phyloP scores from a whole-genome alignment of 495 filamentous ascomycete species.

The Daldinia loculata region DNA sequence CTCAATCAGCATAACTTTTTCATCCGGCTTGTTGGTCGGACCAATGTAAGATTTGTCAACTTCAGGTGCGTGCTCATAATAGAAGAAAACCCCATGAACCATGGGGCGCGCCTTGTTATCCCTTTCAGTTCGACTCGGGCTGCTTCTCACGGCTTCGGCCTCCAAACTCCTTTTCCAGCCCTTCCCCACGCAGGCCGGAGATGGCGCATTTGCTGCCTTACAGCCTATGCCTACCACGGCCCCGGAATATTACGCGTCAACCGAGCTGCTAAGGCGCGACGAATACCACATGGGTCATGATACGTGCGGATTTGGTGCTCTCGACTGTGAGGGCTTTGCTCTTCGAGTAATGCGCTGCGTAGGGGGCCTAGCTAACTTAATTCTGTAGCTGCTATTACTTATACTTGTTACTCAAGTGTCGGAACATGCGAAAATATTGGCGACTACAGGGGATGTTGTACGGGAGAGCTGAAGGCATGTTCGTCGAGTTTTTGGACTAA shows the following conservation, averaged over 20 bases:
- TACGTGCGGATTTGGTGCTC: slow-evolving; percentile 34
- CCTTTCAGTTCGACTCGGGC: slow-evolving; percentile 12
- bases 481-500: slow-evolving; percentile 34
- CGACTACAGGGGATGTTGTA: slow-evolving; percentile 32
- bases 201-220: slow-evolving; percentile 21
- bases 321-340: slow-evolving; percentile 13
- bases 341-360: neutral
- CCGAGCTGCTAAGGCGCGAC: slow-evolving; percentile 27
- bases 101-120: slow-evolving; percentile 21
- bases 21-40: neutral
- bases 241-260: slow-evolving; percentile 26
- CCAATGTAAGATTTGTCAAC: neutral
- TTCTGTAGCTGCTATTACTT: slow-evolving; percentile 22
- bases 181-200: slow-evolving; percentile 15
- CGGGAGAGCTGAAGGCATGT: slow-evolving; percentile 23
- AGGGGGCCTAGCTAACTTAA: slow-evolving; percentile 2
- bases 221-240: slow-evolving; percentile 20
- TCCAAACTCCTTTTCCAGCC: slow-evolving; percentile 21
- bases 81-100: neutral
- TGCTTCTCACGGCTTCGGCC: slow-evolving; percentile 18
- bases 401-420: slow-evolving; percentile 27
- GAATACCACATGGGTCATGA: slow-evolving; percentile 31
- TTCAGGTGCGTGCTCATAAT: neutral
- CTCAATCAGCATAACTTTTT: neutral
- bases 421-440: slow-evolving; percentile 35